These are phyloP conservation scores for Punctularia strigosozonata DNA, from an alignment of 768 basidiomycete species.

Conservation along the genomic window DNA sequence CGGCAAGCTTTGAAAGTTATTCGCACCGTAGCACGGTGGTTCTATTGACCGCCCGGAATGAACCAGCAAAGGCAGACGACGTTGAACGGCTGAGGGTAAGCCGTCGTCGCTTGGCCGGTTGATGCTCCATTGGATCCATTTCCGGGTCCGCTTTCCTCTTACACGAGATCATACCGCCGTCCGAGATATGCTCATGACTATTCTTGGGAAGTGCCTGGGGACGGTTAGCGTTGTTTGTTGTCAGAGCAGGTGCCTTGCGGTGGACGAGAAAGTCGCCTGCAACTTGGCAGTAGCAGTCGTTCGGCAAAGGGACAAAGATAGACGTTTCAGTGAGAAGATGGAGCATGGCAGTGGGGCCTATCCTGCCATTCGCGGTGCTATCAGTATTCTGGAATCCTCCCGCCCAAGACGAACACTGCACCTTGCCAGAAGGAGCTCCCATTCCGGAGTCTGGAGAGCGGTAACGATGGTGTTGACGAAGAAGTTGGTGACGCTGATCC, in stretches of 20 bases:
- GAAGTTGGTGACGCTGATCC: slow-evolving; percentile 39
- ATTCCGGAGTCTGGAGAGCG: slow-evolving; percentile 50
- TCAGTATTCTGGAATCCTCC: not conserved
- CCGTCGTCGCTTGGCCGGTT: slow-evolving; percentile 18
- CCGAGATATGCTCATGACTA: too few relatives aligned
- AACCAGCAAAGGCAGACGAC: too few relatives aligned
- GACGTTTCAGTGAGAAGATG: slow-evolving; percentile 69
- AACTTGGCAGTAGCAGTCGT: slow-evolving; percentile 77
- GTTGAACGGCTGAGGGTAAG: too few relatives aligned
- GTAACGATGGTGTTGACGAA: slow-evolving; percentile 71
- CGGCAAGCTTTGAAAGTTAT: too few relatives aligned
- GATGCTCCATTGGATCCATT: slow-evolving; percentile 3
- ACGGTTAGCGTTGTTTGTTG: too few relatives aligned
- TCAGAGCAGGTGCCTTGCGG: slow-evolving; percentile 21
- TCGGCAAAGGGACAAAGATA: slow-evolving; percentile 67
- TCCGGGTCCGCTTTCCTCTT: not conserved
- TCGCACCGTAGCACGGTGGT: too few relatives aligned
- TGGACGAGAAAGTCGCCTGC: slow-evolving; percentile 59
- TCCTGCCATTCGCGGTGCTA: slow-evolving; percentile 30
- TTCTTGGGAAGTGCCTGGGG: too few relatives aligned
- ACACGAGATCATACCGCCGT: not conserved
- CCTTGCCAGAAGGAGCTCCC: slow-evolving; percentile 57
- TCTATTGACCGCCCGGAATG: too few relatives aligned
- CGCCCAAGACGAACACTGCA: slow-evolving; percentile 14
- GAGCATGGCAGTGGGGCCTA: slow-evolving; percentile 67